Evolutionary conservation across 148 eudicot genomes (phyloP).

Genomic region (Amaranthus cruentus): DNA sequence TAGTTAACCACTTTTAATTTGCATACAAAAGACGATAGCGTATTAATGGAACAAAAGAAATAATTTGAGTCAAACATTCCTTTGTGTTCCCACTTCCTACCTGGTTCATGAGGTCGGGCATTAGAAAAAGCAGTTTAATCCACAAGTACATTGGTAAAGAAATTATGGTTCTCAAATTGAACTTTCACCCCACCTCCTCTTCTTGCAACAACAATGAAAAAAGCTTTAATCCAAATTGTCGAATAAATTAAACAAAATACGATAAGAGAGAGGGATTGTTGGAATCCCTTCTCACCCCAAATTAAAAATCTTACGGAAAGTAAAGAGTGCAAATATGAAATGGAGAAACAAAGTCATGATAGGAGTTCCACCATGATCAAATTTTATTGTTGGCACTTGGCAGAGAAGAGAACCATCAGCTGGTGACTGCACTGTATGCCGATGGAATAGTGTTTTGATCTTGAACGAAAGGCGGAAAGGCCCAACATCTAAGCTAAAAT

Average conservation of each 20-base stretch:
- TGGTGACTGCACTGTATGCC: not conserved
- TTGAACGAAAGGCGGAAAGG: not conserved
- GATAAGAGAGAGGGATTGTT: no score
- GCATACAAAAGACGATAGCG: not conserved
- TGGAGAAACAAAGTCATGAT: not conserved
- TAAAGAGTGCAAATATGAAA: not conserved
- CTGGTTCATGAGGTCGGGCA: not conserved
- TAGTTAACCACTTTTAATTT: not conserved
- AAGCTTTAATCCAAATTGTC: no score
- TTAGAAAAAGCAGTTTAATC: not conserved
- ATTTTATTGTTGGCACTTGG: not conserved
- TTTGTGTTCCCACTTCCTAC: not conserved
- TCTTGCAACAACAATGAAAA: no score
- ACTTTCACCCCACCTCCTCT: no score
- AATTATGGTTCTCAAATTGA: no score
- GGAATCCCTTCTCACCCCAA: not conserved
- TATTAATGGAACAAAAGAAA: not conserved
- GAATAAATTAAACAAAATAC: no score
- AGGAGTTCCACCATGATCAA: not conserved
- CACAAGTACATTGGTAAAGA: not conserved
- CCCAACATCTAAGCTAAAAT: not conserved
- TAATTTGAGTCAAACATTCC: not conserved
- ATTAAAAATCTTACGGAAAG: no score
- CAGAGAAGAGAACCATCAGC: not conserved
- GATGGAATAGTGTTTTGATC: not conserved